These are phyloP conservation scores for Teunomyces barrocoloradensis DNA, from an alignment of 805 yeast species.

Conservation along the genomic window DNA sequence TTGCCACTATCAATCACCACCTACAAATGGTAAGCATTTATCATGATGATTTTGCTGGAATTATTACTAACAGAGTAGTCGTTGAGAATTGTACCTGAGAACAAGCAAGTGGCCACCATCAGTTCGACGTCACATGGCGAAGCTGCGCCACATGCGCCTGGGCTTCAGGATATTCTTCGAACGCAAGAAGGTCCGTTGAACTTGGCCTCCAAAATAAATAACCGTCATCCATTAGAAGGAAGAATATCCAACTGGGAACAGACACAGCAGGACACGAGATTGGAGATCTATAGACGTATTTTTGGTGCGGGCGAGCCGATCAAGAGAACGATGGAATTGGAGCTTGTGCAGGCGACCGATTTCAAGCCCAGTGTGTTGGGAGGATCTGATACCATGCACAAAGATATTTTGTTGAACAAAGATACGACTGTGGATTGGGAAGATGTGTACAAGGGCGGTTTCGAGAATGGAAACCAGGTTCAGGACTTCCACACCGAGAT, in stretches of 20 bases:
- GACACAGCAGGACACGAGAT: constrained; percentile 62
- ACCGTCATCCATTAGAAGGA: constrained; percentile 82
- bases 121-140: constrained; percentile 52
- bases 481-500: constrained; percentile 70
- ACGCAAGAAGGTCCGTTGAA: constrained; percentile 62
- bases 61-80: constrained; percentile 32
- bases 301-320: constrained; percentile 95
- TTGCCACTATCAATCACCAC: not conserved
- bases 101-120: constrained; percentile 44
- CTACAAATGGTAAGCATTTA: not conserved
- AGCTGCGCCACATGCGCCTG: constrained; percentile 65
- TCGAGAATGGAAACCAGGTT: constrained; percentile 37
- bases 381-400: constrained; percentile 58
- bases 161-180: constrained; percentile 66
- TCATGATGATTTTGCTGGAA: not conserved
- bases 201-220: constrained; percentile 60
- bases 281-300: constrained; percentile 77
- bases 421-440: constrained; percentile 90
- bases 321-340: constrained; percentile 84
- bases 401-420: constrained; percentile 74
- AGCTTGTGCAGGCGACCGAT: constrained; percentile 66
- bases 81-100: constrained; percentile 55
- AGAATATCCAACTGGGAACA: constrained; percentile 79
- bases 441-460: constrained; percentile 72
- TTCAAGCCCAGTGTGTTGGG: constrained; percentile 65